Base-by-base conservation (phyloP, 2,329 filamentous ascomycete genomes). In the Beauveria asiatica region DNA sequence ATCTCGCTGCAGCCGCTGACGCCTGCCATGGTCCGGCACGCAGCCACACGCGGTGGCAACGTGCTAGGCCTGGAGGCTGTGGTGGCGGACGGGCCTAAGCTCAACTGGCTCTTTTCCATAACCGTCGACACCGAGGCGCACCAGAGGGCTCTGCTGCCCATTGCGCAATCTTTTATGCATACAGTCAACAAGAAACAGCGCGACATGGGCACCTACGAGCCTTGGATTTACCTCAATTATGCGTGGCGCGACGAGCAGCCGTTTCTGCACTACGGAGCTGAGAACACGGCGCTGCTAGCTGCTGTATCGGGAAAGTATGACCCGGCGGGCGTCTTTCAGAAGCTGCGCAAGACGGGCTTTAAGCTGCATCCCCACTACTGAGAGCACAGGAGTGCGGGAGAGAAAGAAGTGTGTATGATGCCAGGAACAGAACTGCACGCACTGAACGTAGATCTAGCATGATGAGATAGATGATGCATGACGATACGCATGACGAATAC, bases 161-260 rank as follows among this genome's bases (percentile, higher is more conserved):
- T 70, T 37, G 66, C 67, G 16, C 56, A 67, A 17, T 65, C 68
- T 41, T 67, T 70, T 11, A 44, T 67, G 5, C 58, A 65, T 6
- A 60, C 68, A 0, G 63, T 71, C 27, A 65, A 70, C 50, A 58
- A 61, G 3, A 68, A 68, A 13, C 65, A 71, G 11, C 62, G 62
- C 8, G 53, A 69, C 52, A 61, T 71, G 25, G 69, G 68, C 21
- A 62, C 66, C 3, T 68, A 71, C 61, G 66, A 69, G 53, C 64
- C 74, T 41, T 76, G 70, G 66, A 67, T 73, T 37, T 79, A 75
- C 62, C 67, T 78, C 45, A 79, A 80, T 66, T 79, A 80, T 55
- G 75, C 76, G 0, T 68, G 70, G 33, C 62, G 65, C 2, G 68
- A 69, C 48, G 75, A 80, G 67, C 65, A 74, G 23, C 73, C 75